Percentiles rank a stretch among this genome's conserved stretches.
phyloP scores from a whole-genome alignment of 192 early-diverging fungal species.

The Rhizophagus sp. region DNA sequence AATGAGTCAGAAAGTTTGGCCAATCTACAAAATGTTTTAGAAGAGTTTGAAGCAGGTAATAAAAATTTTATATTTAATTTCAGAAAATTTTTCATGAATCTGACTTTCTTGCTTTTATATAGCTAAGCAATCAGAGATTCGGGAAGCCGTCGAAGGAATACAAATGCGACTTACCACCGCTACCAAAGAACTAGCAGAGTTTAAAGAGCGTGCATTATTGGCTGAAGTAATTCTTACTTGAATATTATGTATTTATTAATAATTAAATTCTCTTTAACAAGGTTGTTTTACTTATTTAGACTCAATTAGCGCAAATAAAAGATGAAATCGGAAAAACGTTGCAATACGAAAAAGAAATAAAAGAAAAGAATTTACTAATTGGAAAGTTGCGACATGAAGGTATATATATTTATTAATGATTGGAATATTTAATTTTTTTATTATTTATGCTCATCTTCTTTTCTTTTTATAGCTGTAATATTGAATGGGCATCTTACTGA shows the following conservation, averaged over 20 bases:
- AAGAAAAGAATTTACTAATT: conserved; percentile 71
- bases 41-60: conserved; percentile 83
- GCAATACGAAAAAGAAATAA: conserved; percentile 63
- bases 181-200: conserved; percentile 54
- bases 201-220: conserved; percentile 48
- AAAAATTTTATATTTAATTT: background rate
- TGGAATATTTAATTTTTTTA: background rate
- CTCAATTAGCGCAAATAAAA: conserved; percentile 57
- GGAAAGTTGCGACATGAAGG: conserved; percentile 78
- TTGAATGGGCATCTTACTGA: conserved; percentile 90
- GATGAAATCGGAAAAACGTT: conserved; percentile 50
- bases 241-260: too few species aligned
- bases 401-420: conserved; percentile 29
- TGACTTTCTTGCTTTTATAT: background rate
- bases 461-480: conserved; percentile 68
- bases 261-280: background rate
- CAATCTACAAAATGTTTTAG: conserved; percentile 87
- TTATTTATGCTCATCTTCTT: background rate
- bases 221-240: conserved; percentile 53
- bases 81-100: background rate
- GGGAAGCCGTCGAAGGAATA: conserved; percentile 59
- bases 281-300: conserved; percentile 43
- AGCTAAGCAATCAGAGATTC: conserved; percentile 59
- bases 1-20: conserved; percentile 58
- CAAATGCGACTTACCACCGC: conserved; percentile 46